A percentile compares a stretch with the other conserved stretches of the same genome.
phyloP scores from a whole-genome alignment of 169 alveolate genomes.

The Blepharisma undulans region DNA sequence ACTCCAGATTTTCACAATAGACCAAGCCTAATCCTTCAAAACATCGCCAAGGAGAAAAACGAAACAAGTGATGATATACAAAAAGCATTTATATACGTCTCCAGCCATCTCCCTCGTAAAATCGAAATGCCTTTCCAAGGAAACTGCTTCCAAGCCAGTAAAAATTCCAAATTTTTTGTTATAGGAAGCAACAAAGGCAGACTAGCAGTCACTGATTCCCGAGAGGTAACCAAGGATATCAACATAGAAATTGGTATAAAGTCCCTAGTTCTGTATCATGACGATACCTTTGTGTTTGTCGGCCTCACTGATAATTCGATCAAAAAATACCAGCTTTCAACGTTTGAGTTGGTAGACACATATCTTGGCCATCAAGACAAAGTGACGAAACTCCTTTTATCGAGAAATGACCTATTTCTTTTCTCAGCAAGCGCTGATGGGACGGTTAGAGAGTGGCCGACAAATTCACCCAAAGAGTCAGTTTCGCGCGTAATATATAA shows the following conservation, averaged over 20 bases:
- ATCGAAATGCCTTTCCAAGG: constrained; percentile 4
- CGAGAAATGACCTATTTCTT: neutral
- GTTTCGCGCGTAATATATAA: neutral
- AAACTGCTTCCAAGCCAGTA: neutral
- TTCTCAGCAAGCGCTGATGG: neutral
- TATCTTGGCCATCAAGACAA: neutral
- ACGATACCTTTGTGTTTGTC: neutral
- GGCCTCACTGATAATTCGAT: neutral
- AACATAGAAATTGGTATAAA: neutral
- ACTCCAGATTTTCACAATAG: neutral
- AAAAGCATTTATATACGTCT: neutral
- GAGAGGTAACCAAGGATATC: neutral
- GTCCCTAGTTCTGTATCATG: neutral
- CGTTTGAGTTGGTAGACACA: neutral
- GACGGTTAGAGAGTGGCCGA: constrained; percentile 2
- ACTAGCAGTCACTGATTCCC: neutral
- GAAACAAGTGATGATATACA: neutral
- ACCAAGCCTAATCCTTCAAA: neutral
- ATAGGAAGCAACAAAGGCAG: constrained; percentile 19
- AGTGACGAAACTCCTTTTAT: neutral
- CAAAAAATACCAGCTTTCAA: neutral
- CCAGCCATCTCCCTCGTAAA: neutral
- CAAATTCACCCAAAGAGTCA: neutral
- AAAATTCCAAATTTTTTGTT: neutral
- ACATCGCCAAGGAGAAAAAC: neutral